A percentile compares a stretch with the other conserved stretches of the same genome.
Conservation (phyloP, 2,329 filamentous ascomycete species). For the Calonectria crousiana region DNA sequence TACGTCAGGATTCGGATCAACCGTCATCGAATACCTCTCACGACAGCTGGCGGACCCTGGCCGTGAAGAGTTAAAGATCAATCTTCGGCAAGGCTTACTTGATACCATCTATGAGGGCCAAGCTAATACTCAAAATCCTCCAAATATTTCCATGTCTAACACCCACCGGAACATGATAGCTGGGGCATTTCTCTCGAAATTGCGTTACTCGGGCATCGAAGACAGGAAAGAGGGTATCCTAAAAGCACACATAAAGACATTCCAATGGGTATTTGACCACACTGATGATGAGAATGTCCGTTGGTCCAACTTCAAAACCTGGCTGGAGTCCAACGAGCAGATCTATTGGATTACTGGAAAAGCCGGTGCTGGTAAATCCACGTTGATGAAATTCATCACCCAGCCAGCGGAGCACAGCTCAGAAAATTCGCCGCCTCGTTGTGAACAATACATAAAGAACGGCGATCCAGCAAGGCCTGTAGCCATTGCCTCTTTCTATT, state of each 20-base stretch:
- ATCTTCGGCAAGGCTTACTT: neutral
- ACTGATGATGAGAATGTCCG: neutral
- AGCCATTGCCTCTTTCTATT: neutral
- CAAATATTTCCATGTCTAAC: neutral
- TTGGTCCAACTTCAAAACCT: neutral
- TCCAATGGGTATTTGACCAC: neutral
- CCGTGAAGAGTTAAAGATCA: too few species aligned
- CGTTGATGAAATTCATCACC: neutral
- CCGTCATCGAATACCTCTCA: too few species aligned
- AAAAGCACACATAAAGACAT: neutral
- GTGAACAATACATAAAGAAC: neutral
- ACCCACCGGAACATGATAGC: neutral
- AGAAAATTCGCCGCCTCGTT: neutral
- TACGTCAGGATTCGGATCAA: too few species aligned
- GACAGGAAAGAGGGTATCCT: neutral
- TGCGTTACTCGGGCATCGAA: neutral
- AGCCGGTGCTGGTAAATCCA: slow-evolving; percentile 1
- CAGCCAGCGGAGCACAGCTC: neutral
- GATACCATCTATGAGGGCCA: neutral
- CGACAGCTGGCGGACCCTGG: too few species aligned
- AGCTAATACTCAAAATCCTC: neutral
- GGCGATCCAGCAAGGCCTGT: neutral
- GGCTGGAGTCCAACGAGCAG: neutral
- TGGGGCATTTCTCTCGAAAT: neutral
- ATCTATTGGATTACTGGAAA: slow-evolving; percentile 8